Evolutionary conservation across 2,329 filamentous ascomycete genomes (phyloP).

Genomic region (Eutypella sp.): DNA sequence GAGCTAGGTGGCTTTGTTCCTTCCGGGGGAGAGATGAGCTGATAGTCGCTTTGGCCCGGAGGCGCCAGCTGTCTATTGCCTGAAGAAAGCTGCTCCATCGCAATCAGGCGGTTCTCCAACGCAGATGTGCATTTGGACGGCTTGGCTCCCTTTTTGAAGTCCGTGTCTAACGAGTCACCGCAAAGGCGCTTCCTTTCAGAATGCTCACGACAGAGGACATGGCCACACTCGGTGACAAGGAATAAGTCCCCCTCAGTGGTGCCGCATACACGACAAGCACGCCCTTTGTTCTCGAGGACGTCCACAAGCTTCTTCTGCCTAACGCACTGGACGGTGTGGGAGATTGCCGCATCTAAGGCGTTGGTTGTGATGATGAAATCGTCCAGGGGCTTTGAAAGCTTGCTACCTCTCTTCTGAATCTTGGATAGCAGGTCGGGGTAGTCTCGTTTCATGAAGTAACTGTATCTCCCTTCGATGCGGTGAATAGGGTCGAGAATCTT

Average conservation of each 20-base stretch:
- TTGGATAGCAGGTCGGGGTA: not conserved
- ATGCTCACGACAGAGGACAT: constrained; percentile 20
- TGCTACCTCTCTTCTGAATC: no score
- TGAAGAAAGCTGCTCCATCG: not conserved
- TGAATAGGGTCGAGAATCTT: not conserved
- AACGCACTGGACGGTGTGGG: constrained; percentile 7
- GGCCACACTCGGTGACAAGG: constrained; percentile 24
- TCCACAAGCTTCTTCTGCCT: constrained; percentile 11
- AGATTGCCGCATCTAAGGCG: constrained; percentile 8
- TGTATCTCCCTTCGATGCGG: not conserved
- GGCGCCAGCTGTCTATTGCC: no score
- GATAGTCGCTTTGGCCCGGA: no score
- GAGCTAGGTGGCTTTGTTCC: constrained; percentile 8
- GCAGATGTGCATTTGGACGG: constrained; percentile 6
- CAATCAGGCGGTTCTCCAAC: constrained; percentile 1
- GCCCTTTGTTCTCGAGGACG: constrained; percentile 1
- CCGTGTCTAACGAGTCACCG: constrained; percentile 5
- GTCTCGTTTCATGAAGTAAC: not conserved
- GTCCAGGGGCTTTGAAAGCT: constrained; percentile 7
- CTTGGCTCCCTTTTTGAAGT: not conserved
- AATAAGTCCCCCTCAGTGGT: constrained; percentile 3
- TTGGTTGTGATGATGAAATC: constrained; percentile 15
- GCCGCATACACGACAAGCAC: constrained; percentile 10
- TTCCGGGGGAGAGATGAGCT: no score
- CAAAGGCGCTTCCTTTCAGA: constrained; percentile 6